Base-by-base conservation (phyloP, 305 asterid species). In the Rubia balearica region DNA sequence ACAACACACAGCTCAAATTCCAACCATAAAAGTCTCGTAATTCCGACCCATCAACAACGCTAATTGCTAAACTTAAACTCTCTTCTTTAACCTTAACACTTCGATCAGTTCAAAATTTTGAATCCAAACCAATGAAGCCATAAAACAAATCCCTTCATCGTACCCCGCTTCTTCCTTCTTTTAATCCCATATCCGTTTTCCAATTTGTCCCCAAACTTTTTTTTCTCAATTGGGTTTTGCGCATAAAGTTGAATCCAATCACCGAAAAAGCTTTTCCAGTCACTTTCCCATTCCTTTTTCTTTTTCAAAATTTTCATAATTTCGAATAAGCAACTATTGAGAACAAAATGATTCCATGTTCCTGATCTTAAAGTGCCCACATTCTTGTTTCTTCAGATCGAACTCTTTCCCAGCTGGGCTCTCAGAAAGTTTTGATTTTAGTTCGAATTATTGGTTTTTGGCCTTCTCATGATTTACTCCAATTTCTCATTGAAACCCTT, bases 381-480 rank as follows among this genome's bases (percentile, higher is more conserved):
- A 48, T 48, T 48, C 68, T 45, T 33, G 13, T 73, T 8, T 74
- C 69, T 43, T 59, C 42, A 21, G 67, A 67, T 74, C 73, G 65
- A 43, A 59, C 59, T 41, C 63, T 36, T 55, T 10, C 66, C 42
- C 45, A 68, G 16, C 12, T 68, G 51, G 70, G 73, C 61, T 74
- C 8, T 38, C 27, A 16, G 59, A 38, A 40, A 69, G 68, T 56
- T 61, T 71, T 27, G 14, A 30, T 67, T 59, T 71, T 75, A 56
- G 1, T 61, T 59, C 14, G 5, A 21, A 63, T 40, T 46, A 57
- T 59, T 61, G 61, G 53, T 70, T 48, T 60, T 36, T 74, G 62
- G 11, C 19, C 75, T 79, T 79, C 83, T 83, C 82, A 85, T 88
- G 89, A 76, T 82, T 79, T 74, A 61, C 74, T 77, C 71, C 38